Evolutionary conservation across 2,329 filamentous ascomycete genomes (phyloP).

Genomic region (Fulvia fulva): DNA sequence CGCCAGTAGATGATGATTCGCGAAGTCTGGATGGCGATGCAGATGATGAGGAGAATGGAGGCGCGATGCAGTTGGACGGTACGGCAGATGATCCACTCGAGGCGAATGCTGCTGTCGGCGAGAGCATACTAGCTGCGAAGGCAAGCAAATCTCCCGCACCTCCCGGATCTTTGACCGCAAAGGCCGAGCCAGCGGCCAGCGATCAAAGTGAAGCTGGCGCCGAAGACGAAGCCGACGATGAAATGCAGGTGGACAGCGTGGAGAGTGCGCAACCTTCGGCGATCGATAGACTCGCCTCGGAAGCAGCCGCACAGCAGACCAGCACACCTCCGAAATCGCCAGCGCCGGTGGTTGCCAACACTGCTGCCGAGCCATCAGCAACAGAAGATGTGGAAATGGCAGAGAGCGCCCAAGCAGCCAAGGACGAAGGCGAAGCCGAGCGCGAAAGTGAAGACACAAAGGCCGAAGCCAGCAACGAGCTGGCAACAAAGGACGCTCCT

Average conservation of each 20-base stretch:
- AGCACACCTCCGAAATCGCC: slow-evolving; percentile 20
- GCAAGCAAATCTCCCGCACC: slow-evolving; percentile 18
- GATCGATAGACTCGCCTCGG: neutral
- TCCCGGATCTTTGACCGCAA: slow-evolving; percentile 4
- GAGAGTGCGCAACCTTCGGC: slow-evolving; percentile 30
- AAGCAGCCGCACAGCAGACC: slow-evolving; percentile 27
- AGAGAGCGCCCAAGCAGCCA: slow-evolving; percentile 19
- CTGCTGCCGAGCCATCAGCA: neutral
- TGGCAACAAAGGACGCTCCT: slow-evolving; percentile 6
- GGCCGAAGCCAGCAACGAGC: slow-evolving; percentile 30
- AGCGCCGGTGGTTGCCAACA: slow-evolving; percentile 4
- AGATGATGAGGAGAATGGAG: slow-evolving; percentile 8
- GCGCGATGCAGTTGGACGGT: slow-evolving; percentile 28
- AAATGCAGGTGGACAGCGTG: slow-evolving; percentile 25
- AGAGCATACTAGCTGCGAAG: slow-evolving; percentile 27
- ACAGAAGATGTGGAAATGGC: slow-evolving; percentile 19
- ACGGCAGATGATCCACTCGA: slow-evolving; percentile 14
- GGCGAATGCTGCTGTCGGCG: slow-evolving; percentile 23
- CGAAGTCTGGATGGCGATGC: slow-evolving; percentile 31
- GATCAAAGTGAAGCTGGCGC: slow-evolving; percentile 18
- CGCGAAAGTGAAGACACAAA: slow-evolving; percentile 27
- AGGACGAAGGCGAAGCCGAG: slow-evolving; percentile 31
- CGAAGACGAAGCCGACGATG: slow-evolving; percentile 31
- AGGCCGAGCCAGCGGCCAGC: slow-evolving; percentile 8
- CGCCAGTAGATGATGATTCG: slow-evolving; percentile 29